These are phyloP conservation scores for Sporothrix phasma DNA, from an alignment of 2,329 filamentous ascomycete genomes.

Conservation along the genomic window DNA sequence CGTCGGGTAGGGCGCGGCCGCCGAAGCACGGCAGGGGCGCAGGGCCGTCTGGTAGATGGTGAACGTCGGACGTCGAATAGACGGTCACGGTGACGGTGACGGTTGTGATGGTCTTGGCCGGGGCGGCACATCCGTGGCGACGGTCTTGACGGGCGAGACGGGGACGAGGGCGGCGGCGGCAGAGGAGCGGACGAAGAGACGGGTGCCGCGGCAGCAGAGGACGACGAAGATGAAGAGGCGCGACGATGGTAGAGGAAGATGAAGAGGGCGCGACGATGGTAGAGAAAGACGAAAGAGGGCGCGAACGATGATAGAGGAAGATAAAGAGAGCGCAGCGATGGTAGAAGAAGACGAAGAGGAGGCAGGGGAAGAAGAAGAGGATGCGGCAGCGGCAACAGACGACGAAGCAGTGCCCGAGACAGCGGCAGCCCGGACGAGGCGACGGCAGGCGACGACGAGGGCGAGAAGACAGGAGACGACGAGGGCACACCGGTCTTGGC, in stretches of 20 bases:
- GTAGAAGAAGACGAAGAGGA: background rate
- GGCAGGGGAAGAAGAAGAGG: background rate
- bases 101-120: background rate
- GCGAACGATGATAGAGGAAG: too few species aligned
- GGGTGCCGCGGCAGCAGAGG: too few species aligned
- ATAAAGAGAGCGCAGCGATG: background rate
- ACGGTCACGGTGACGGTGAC: background rate
- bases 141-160: too few species aligned
- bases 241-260: too few species aligned
- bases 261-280: too few species aligned
- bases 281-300: background rate
- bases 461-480: background rate
- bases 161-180: background rate
- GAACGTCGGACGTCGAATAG: conserved; percentile 9
- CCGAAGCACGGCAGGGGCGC: background rate
- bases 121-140: background rate
- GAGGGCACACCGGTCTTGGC: background rate
- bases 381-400: background rate
- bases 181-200: background rate
- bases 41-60: conserved; percentile 2
- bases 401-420: background rate
- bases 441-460: background rate
- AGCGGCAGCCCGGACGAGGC: background rate
- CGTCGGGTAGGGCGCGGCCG: background rate
- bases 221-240: background rate